Base-by-base conservation (phyloP, 1,284 basidiomycete species). In the Puccinia hordei region DNA sequence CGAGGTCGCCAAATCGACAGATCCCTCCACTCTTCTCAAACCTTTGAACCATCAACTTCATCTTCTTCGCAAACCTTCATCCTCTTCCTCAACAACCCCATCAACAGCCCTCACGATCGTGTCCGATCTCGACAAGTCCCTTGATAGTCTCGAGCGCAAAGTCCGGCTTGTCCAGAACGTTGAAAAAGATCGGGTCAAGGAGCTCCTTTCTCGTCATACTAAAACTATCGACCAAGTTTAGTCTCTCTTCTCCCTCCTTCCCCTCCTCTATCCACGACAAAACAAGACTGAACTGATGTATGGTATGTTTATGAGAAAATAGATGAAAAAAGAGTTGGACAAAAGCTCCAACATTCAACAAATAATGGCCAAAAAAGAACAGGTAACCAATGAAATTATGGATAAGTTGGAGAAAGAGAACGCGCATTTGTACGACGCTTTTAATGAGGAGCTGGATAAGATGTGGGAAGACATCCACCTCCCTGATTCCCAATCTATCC, bases 361-460 rank as follows among this genome's bases (percentile, higher is more conserved):
- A 8, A 12, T 76, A 10, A 30, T 15, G 44, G 57, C 55, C 24
- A 49, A n/a, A 49, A 51, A 65, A 51, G 44, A 71, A 22, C 33
- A 57, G 12, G 24, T 72, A 33, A 72, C 44, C 3, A 17, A 24
- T 38, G n/a, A 63, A 22, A 24, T 73, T 9, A 24, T 44, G 27
- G 49, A 35, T 3, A 19, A 12, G 3, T 46, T 80, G 30, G 78
- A 80, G 49, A 27, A 55, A 22, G 78, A 80, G 41, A 80, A 80
- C 49, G 44, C 49, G 30, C 78, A 73, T 44, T 33, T 80, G 33
- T 80, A 80, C 35, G 71, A 80, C 19, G 78, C 78, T 0, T 80
- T 80, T 38, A 80, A 80, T 35, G 78, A 80, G 46, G 78, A 80
- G 27, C 63, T 80, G 19, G 78, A 80, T 57, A 73, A 80, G 41